Conservation (phyloP, 768 basidiomycete species). For the Boletus pseudopeckii region DNA sequence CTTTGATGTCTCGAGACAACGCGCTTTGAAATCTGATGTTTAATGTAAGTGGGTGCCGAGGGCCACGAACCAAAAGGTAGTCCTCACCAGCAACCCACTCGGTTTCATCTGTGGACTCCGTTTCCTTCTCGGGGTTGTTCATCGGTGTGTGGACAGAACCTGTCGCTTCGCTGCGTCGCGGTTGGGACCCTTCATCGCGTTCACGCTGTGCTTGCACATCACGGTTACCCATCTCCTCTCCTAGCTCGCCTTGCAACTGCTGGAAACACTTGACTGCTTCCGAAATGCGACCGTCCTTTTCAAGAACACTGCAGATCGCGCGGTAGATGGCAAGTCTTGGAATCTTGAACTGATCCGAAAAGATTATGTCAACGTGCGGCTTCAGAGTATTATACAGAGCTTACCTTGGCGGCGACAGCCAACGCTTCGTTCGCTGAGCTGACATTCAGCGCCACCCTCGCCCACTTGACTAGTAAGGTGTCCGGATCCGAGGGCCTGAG, state of each 20-base stretch:
- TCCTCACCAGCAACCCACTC: neutral
- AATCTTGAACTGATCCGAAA: neutral
- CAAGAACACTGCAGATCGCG: conserved; percentile 6
- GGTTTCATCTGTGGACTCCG: neutral
- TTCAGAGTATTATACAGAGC: neutral
- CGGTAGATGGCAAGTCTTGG: neutral
- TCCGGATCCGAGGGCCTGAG: neutral
- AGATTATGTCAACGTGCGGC: neutral
- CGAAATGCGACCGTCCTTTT: neutral
- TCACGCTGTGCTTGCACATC: neutral
- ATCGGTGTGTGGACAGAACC: neutral
- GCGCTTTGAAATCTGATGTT: neutral
- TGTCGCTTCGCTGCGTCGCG: neutral
- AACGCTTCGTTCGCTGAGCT: neutral
- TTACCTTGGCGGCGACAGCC: neutral
- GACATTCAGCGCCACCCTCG: neutral
- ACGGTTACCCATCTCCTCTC: neutral
- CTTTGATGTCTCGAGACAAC: neutral
- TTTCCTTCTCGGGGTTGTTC: neutral
- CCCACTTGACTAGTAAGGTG: conserved; percentile 8
- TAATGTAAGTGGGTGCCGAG: neutral
- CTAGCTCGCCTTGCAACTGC: conserved; percentile 1
- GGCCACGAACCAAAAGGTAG: neutral
- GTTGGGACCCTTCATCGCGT: neutral
- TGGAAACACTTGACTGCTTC: neutral